These are phyloP conservation scores for Mrakia gelida DNA, from an alignment of 768 basidiomycete genomes.

Conservation along the genomic window DNA sequence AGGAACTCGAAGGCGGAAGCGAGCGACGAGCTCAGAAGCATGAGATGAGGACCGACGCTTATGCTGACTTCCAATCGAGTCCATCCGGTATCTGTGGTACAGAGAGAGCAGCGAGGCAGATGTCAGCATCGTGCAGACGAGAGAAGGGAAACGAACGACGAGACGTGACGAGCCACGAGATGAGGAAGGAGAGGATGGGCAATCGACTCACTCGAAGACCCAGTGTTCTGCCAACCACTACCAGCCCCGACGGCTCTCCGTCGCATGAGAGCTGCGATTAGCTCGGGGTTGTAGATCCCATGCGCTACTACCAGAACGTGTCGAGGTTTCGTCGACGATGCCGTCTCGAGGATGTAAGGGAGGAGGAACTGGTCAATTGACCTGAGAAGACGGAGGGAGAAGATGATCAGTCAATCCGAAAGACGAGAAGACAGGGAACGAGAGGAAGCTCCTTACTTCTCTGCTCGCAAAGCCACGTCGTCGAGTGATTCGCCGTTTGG, in stretches of 20 bases:
- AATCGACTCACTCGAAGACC: not conserved
- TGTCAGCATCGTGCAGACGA: too few relatives aligned
- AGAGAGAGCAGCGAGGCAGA: not conserved
- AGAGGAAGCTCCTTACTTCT: conserved; percentile 29
- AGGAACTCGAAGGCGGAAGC: too few relatives aligned
- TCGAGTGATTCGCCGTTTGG: conserved; percentile 66
- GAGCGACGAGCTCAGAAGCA: too few relatives aligned
- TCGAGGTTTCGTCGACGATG: conserved; percentile 47
- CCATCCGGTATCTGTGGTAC: not conserved
- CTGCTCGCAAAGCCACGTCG: conserved; percentile 60
- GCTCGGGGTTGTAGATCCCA: conserved; percentile 56
- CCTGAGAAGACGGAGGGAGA: conserved; percentile 15
- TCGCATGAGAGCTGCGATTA: conserved; percentile 4
- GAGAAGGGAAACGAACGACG: too few relatives aligned
- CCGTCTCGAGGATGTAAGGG: conserved; percentile 51
- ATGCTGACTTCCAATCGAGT: not conserved
- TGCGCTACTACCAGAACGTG: conserved; percentile 67
- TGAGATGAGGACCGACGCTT: not conserved
- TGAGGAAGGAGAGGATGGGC: too few relatives aligned
- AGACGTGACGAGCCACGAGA: too few relatives aligned
- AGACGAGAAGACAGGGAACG: too few relatives aligned
- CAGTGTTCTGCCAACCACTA: not conserved
- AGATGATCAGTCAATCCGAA: too few relatives aligned
- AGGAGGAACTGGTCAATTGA: conserved; percentile 56
- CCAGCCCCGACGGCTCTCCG: not conserved